Evolutionary conservation across 768 basidiomycete species (phyloP), one percentile per base, ranked within the genome.

Genomic region (Leccinum fibrillosum): DNA sequence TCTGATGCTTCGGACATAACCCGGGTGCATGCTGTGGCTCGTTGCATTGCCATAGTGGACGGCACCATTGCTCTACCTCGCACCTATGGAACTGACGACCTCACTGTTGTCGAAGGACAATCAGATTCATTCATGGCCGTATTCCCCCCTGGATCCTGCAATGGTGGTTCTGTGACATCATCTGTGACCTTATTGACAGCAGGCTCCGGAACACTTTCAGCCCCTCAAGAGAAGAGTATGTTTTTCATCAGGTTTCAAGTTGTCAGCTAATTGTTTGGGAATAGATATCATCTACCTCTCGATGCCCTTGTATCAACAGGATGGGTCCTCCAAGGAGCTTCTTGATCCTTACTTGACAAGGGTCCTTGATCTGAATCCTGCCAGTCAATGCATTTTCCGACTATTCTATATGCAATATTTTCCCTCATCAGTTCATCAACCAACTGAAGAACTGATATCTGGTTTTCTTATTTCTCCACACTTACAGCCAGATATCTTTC

Each of bases 191-290:
- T 80, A 1, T 71, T 94, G 34, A 75, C 89, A 21, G 82, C 85
- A 1, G 93, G 92, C 2, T 83, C 87, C 66, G 86, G 83, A 9
- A 86, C 86, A 13, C 76, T 92, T 75, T 86, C 88, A 5, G 80
- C 89, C 21, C 93, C 93, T 0, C 75, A 77, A 51, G 89, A 84
- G 2, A 86, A 86, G 79, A 89, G 86, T 76, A 61, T 26, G 54
- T 35, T 56, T 48, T 53, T 30, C 19, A 21, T 49, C 39, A 30
- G n/a, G 39, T 35, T 23, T 44, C 45, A 2, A 17, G 37, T 37
- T 35, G 25, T 28, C 55, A 9, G 45, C 52, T 59, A 53, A 62
- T 57, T 26, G 13, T 53, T 32, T 54, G 51, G 19, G 34, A 15
- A 53, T 10, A 90, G 89, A 78, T 77, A 77, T 88, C n/a, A 35